Conservation (phyloP, 192 early-diverging fungal species). For the Kickxella alabastrina region DNA sequence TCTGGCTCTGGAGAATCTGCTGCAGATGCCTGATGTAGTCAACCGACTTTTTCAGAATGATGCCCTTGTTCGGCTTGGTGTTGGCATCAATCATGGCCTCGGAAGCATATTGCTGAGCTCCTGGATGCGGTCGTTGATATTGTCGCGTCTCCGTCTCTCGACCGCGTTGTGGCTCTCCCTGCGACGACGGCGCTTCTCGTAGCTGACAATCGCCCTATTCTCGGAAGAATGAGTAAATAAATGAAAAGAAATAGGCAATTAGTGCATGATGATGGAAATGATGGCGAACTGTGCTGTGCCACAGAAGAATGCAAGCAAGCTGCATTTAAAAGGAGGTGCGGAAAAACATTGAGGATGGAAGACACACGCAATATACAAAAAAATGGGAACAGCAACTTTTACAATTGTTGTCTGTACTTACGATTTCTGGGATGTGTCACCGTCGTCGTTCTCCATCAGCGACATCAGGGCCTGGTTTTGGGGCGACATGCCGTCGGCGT, state of each 20-base stretch:
- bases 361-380: not conserved
- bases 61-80: conserved; percentile 94
- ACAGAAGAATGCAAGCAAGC: not conserved
- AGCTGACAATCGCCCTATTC: conserved; percentile 33
- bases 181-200: conserved; percentile 87
- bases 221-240: conserved; percentile 1
- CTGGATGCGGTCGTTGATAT: conserved; percentile 98
- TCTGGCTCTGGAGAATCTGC: conserved; percentile 60
- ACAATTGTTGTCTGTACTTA: conserved; percentile 24
- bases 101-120: conserved; percentile 81
- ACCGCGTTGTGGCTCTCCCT: conserved; percentile 98
- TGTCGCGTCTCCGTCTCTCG: conserved; percentile 90
- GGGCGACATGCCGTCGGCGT: conserved; percentile 42
- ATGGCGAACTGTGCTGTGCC: too few species aligned
- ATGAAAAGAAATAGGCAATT: conserved; percentile 25
- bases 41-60: conserved; percentile 89
- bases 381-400: not conserved
- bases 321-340: not conserved
- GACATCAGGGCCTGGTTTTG: conserved; percentile 49
- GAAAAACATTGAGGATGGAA: conserved; percentile 4
- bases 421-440: conserved; percentile 30
- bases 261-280: conserved; percentile 5
- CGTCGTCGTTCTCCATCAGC: conserved; percentile 42
- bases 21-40: conserved; percentile 88
- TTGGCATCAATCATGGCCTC: conserved; percentile 68